Base-by-base conservation (phyloP, 257 asterid genomes). In the Verbascum thapsus region DNA sequence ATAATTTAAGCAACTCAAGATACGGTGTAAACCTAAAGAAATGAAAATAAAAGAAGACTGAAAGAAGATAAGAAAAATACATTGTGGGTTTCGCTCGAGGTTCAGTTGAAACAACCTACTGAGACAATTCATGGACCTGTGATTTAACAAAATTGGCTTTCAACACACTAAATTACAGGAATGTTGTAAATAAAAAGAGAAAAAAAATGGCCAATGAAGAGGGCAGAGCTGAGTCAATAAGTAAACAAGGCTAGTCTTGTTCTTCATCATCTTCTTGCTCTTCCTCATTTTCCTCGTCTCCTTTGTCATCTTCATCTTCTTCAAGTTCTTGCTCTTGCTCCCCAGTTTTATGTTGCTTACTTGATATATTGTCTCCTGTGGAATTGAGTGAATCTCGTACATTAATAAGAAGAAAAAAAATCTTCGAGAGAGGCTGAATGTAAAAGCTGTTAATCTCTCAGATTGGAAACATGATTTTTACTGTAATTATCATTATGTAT, bases 301-400 rank as follows among this genome's bases (percentile, higher is more conserved):
- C n/a, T n/a, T n/a, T n/a, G n/a, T n/a, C n/a, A n/a, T 64, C 69
- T 0, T 62, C 73, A 0, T 64, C 56, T 18, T 50, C 66, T 0
- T 51, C 78, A 3, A 11, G 11, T 8, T 62, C 49, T 38, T 64
- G 41, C 13, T 32, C 72, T 61, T 57, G 64, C 30, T 61, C 51
- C 0, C 26, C 4, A 32, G 66, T 61, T 65, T 64, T 65, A 65
- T 72, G 42, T 37, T 63, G 61, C 60, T 67, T 64, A 50, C 23
- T 76, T 34, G 81, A 50, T n/a, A 6, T 42, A 17, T 26, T 15
- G 11, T 68, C 61, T 61, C 81, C 88, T 82, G 53, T 40, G 10
- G 20, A 2, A 23, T 10, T 41, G 40, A 38, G 13, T 32, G 1
- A 10, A 64, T 67, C 26, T 58, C 58, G n/a, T 10, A 32, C 15